phyloP scores from a whole-genome alignment of 1,139 yeast species.

The Kodamaea ohmeri region DNA sequence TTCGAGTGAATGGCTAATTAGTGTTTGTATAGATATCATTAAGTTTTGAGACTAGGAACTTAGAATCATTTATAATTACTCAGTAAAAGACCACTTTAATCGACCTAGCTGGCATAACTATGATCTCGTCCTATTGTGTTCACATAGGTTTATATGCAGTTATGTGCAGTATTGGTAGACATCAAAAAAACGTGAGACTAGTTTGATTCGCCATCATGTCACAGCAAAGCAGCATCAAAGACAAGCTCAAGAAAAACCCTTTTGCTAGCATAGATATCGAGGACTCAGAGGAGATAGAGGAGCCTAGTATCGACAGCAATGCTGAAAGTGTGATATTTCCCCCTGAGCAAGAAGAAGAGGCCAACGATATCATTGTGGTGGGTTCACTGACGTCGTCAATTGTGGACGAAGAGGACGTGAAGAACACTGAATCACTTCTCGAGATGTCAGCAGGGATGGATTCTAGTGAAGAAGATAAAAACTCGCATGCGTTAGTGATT shows the following conservation, averaged over 20 bases:
- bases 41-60: too few relatives aligned
- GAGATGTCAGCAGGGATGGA: conserved; percentile 1
- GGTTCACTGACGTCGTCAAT: conserved; percentile 11
- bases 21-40: too few relatives aligned
- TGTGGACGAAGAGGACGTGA: conserved; percentile 7
- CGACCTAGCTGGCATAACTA: too few relatives aligned
- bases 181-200: background rate
- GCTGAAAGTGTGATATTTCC: conserved; percentile 9
- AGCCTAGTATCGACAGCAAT: conserved; percentile 6
- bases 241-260: conserved; percentile 1
- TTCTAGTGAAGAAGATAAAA: background rate
- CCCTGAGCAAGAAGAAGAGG: conserved; percentile 7
- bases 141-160: too few relatives aligned
- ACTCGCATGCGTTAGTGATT: conserved; percentile 6
- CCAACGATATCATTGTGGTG: conserved; percentile 9
- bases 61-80: too few relatives aligned
- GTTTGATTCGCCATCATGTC: conserved; percentile 3
- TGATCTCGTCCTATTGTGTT: too few relatives aligned
- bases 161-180: background rate
- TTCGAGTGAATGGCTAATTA: too few relatives aligned
- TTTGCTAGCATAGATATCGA: conserved; percentile 2
- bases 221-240: background rate
- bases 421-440: conserved; percentile 11
- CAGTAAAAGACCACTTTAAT: too few relatives aligned
- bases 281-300: conserved; percentile 2